phyloP scores from a whole-genome alignment of 2,329 filamentous ascomycete genomes.

The Gnomoniopsis smithogilvyi region DNA sequence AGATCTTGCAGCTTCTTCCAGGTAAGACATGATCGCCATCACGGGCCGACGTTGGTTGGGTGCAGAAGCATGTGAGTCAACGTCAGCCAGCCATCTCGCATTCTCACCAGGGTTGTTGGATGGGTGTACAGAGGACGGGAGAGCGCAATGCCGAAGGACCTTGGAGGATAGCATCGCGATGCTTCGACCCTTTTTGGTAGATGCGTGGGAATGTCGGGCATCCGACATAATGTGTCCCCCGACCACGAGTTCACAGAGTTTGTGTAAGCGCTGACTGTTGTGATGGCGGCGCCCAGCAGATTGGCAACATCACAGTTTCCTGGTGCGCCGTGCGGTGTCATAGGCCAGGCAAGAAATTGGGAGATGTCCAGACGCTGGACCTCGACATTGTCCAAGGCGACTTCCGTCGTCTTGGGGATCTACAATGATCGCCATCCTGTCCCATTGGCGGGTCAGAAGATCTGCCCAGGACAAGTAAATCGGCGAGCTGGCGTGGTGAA shows the following conservation, averaged over 20 bases:
- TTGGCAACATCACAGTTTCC: not conserved
- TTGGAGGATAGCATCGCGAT: not conserved
- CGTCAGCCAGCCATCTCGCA: not conserved
- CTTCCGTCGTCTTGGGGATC: not conserved
- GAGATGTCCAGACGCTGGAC: not conserved
- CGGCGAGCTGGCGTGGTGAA: not conserved
- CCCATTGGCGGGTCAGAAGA: not conserved
- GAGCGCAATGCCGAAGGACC: not conserved
- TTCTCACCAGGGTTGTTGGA: not conserved
- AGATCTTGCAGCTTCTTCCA: conserved; percentile 2
- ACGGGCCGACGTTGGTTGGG: not conserved
- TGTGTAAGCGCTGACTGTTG: conserved; percentile 6
- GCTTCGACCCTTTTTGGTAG: not conserved
- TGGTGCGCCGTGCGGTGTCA: not conserved
- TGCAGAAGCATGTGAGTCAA: conserved; percentile 1
- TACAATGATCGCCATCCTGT: not conserved
- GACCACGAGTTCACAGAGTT: not conserved
- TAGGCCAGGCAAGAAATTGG: not conserved
- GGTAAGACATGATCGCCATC: not conserved
- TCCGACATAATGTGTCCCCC: not conserved
- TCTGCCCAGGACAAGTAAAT: not conserved
- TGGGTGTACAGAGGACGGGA: not conserved
- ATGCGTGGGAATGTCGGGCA: no score
- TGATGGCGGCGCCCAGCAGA: conserved; percentile 1
- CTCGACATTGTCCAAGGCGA: not conserved